These are phyloP conservation scores for Sarocladiaceae sp. DNA, from an alignment of 2,329 filamentous ascomycete species.

Conservation along the genomic window DNA sequence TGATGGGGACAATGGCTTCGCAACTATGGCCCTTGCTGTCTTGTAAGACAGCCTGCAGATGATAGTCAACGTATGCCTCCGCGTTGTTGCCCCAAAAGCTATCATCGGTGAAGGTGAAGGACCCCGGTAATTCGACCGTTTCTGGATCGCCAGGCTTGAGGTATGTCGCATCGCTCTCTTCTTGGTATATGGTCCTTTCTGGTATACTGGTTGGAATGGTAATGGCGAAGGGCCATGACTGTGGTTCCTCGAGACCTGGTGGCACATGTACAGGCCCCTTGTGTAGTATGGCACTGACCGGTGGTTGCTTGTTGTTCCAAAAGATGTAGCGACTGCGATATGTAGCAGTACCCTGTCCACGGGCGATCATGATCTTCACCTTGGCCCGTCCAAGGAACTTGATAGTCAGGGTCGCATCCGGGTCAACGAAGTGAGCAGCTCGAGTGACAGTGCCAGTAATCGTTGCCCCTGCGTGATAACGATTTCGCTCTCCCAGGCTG, in stretches of 20 bases:
- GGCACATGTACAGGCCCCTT: background rate
- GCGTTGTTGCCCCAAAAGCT: background rate
- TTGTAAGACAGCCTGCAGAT: background rate
- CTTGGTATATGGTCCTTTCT: background rate
- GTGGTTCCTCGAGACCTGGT: background rate
- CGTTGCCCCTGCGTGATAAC: background rate
- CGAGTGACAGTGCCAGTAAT: background rate
- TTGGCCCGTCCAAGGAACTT: background rate
- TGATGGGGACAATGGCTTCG: background rate
- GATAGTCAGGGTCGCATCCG: background rate
- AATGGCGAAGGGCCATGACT: background rate
- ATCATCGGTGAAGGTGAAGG: background rate
- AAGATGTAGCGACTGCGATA: background rate
- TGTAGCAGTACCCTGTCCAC: background rate
- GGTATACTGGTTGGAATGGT: background rate
- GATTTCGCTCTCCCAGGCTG: background rate
- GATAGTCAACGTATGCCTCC: background rate
- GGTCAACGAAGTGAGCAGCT: background rate
- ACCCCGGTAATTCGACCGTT: background rate
- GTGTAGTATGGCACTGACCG: background rate
- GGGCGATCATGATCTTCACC: background rate
- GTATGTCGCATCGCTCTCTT: background rate
- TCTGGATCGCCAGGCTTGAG: background rate
- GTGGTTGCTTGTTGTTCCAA: background rate
- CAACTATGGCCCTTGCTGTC: background rate